A percentile compares a stretch with the other conserved stretches of the same genome.
Evolutionary conservation across 495 filamentous ascomycete genomes (phyloP).

Genomic region (Beverwykella pulmonaria): DNA sequence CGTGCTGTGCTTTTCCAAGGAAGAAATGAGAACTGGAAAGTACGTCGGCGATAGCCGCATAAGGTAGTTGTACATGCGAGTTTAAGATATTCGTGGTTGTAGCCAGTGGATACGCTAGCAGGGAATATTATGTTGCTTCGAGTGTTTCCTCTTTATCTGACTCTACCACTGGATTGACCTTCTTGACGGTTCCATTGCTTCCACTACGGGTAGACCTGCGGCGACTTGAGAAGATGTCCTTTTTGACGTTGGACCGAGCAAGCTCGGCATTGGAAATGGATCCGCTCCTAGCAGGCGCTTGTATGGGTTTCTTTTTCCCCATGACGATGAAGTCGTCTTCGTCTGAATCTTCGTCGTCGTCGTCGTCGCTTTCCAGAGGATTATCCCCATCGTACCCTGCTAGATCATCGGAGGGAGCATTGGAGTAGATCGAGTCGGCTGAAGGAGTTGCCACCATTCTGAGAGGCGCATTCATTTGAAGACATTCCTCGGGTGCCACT

Average conservation of each 20-base stretch:
- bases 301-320: slow-evolving; percentile 23
- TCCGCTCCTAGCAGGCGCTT: slow-evolving; percentile 18
- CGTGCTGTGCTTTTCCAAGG: background rate
- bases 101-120: too few species aligned
- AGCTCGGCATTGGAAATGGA: slow-evolving; percentile 41
- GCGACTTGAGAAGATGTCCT: slow-evolving; percentile 16
- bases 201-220: slow-evolving; percentile 37
- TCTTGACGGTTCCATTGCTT: slow-evolving; percentile 44
- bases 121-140: background rate
- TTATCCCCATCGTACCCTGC: slow-evolving; percentile 54
- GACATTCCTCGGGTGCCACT: slow-evolving; percentile 39
- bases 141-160: slow-evolving; percentile 7
- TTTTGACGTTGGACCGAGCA: slow-evolving; percentile 20
- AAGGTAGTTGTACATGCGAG: background rate
- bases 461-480: slow-evolving; percentile 4
- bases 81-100: background rate
- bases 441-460: slow-evolving; percentile 30
- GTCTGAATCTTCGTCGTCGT: slow-evolving; percentile 36
- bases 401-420: slow-evolving; percentile 50
- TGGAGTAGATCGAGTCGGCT: slow-evolving; percentile 38
- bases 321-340: slow-evolving; percentile 43
- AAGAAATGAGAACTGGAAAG: background rate
- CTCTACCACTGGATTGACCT: slow-evolving; percentile 22
- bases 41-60: background rate
- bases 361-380: slow-evolving; percentile 42